A percentile compares a stretch with the other conserved stretches of the same genome.
Conservation (phyloP, 345 rosid genomes). For the Hibiscus trionum region DNA sequence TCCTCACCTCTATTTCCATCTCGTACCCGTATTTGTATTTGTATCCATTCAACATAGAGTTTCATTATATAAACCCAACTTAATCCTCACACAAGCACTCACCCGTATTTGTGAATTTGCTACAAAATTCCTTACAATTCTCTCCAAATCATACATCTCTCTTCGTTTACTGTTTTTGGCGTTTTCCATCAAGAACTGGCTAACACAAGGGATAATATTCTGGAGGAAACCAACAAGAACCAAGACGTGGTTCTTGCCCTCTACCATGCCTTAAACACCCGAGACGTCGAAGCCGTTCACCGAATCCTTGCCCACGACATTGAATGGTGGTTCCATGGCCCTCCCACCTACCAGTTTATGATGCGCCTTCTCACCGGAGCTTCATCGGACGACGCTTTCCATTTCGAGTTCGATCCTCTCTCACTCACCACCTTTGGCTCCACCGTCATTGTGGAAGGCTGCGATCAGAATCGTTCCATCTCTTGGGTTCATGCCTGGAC, state of each 20-base stretch:
- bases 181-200: conserved; percentile 61
- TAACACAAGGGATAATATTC: conserved; percentile 36
- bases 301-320: conserved; percentile 74
- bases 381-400: conserved; percentile 12
- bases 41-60: background rate
- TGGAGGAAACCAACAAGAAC: conserved; percentile 60
- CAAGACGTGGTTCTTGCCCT: conserved; percentile 74
- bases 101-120: background rate
- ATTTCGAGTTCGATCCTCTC: conserved; percentile 45
- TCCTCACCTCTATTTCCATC: too few relatives aligned
- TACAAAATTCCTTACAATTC: background rate
- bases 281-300: conserved; percentile 74
- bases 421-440: conserved; percentile 49
- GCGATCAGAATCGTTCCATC: conserved; percentile 43
- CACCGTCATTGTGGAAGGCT: conserved; percentile 78
- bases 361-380: conserved; percentile 92
- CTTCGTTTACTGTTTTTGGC: background rate
- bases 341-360: conserved; percentile 93
- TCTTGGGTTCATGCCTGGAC: conserved; percentile 99
- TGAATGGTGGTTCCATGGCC: conserved; percentile 99
- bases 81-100: background rate
- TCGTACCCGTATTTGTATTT: too few relatives aligned
- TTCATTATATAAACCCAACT: conserved; percentile 16
- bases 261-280: conserved; percentile 71
- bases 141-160: background rate